These are phyloP conservation scores for Candolleomyces aberdarensis DNA, from an alignment of 768 basidiomycete genomes.

Conservation along the genomic window DNA sequence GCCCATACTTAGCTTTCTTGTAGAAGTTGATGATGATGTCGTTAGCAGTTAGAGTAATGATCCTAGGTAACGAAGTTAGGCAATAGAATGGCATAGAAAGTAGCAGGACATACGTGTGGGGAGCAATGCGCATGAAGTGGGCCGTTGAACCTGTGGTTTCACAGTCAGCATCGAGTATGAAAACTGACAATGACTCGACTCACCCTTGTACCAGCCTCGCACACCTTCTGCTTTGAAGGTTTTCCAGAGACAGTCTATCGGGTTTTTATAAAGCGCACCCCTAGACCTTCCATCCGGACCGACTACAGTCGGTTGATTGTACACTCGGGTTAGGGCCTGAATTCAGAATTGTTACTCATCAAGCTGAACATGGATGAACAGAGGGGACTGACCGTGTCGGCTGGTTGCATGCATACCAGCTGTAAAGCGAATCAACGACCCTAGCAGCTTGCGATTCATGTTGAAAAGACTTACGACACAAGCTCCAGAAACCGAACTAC, in stretches of 20 bases:
- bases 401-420: slow-evolving; percentile 93
- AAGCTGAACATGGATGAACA: neutral
- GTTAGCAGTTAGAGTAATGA: slow-evolving; percentile 89
- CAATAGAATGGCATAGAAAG: neutral
- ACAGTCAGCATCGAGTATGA: neutral
- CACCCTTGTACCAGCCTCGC: slow-evolving; percentile 95
- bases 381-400: slow-evolving; percentile 60
- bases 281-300: slow-evolving; percentile 68
- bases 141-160: slow-evolving; percentile 73
- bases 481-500: slow-evolving; percentile 84
- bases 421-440: slow-evolving; percentile 24
- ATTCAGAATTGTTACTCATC: too few species aligned
- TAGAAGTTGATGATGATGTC: slow-evolving; percentile 73
- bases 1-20: slow-evolving; percentile 35
- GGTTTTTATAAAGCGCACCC: slow-evolving; percentile 84
- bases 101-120: slow-evolving; percentile 66
- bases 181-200: slow-evolving; percentile 1
- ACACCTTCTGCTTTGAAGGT: slow-evolving; percentile 88
- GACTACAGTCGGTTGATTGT: slow-evolving; percentile 85
- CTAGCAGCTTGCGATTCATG: neutral
- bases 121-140: slow-evolving; percentile 89
- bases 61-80: slow-evolving; percentile 39
- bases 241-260: slow-evolving; percentile 96
- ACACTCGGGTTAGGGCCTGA: slow-evolving; percentile 88
- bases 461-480: slow-evolving; percentile 70